Conservation (phyloP, 345 rosid genomes). For the Ricinus communis region DNA sequence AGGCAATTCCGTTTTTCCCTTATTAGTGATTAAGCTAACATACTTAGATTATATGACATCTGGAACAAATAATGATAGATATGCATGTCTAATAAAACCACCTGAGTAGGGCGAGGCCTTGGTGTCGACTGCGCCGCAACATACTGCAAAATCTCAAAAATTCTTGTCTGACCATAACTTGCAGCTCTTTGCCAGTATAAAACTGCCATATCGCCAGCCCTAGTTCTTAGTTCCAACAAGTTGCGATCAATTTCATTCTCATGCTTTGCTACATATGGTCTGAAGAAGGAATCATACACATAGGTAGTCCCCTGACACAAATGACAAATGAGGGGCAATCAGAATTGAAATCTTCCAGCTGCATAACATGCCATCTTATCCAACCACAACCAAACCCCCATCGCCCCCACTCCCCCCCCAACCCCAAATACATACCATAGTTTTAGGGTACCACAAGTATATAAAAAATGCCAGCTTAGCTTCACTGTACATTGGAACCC, state of each 20-base stretch:
- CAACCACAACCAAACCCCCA: too few species aligned
- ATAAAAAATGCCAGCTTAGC: constrained; percentile 71
- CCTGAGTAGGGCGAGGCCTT: constrained; percentile 50
- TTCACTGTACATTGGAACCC: constrained; percentile 89
- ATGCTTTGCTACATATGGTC: constrained; percentile 56
- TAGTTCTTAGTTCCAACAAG: constrained; percentile 53
- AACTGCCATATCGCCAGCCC: constrained; percentile 52
- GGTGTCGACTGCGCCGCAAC: constrained; percentile 52
- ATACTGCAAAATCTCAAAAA: constrained; percentile 51
- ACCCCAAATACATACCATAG: constrained; percentile 51
- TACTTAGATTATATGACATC: not conserved
- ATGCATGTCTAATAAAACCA: constrained; percentile 5
- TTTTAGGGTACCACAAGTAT: constrained; percentile 88
- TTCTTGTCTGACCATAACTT: constrained; percentile 50
- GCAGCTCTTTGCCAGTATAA: constrained; percentile 58
- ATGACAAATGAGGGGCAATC: not conserved
- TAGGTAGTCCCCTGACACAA: constrained; percentile 57
- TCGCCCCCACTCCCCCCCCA: not conserved
- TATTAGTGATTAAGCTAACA: not conserved
- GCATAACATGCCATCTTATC: not conserved
- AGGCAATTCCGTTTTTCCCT: not conserved
- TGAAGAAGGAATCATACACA: constrained; percentile 64
- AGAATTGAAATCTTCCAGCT: not conserved
- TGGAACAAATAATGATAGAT: not conserved
- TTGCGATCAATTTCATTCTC: constrained; percentile 65